A percentile compares a stretch with the other conserved stretches of the same genome.
Conservation (phyloP, 257 asterid genomes). For the Cordia subcordata region DNA sequence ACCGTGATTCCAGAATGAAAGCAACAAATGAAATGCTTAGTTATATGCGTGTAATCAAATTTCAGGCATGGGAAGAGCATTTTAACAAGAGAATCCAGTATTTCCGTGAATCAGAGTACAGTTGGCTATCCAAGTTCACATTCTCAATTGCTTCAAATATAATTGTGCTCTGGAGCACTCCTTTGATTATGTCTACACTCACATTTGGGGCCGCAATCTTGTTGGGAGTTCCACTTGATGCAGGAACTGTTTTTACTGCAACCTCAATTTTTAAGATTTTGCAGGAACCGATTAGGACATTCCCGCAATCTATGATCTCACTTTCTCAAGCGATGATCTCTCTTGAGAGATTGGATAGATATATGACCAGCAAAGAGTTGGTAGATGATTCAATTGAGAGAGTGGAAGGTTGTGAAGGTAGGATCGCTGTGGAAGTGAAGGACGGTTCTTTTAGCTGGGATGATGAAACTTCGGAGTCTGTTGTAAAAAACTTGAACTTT, state of each 20-base stretch:
- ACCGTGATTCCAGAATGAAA: constrained; percentile 62
- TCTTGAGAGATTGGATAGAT: constrained; percentile 53
- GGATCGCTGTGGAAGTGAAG: constrained; percentile 42
- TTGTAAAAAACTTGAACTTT: constrained; percentile 35
- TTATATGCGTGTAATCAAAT: constrained; percentile 62
- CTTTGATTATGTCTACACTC: constrained; percentile 33
- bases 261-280: constrained; percentile 53
- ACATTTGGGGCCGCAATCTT: constrained; percentile 45
- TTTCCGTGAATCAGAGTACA: constrained; percentile 37
- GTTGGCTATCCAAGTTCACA: constrained; percentile 55
- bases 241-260: constrained; percentile 57
- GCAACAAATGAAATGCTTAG: constrained; percentile 54
- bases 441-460: constrained; percentile 62
- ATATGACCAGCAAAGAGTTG: constrained; percentile 47
- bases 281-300: constrained; percentile 59
- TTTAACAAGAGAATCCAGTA: constrained; percentile 38
- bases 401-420: constrained; percentile 31
- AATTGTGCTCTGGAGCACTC: constrained; percentile 47
- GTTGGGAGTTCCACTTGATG: constrained; percentile 28
- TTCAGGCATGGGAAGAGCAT: constrained; percentile 83
- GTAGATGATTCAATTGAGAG: constrained; percentile 36
- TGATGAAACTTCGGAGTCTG: constrained; percentile 35
- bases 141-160: constrained; percentile 31
- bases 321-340: constrained; percentile 56
- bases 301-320: constrained; percentile 58